Base-by-base conservation (phyloP, 2,329 filamentous ascomycete genomes). In the Talaromyces sp. region DNA sequence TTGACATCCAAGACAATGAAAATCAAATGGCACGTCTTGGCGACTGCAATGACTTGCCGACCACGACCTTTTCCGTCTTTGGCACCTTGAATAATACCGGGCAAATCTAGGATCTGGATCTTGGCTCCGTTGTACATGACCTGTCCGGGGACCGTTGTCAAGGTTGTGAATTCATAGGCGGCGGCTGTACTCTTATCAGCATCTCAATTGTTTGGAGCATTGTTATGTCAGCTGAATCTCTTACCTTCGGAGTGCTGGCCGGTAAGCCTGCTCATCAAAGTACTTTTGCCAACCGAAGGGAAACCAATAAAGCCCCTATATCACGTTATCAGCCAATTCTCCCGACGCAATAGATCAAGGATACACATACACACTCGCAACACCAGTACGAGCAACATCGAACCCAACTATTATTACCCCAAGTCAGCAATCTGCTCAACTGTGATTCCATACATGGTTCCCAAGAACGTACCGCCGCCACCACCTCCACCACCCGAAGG, bases 1-100 rank as follows among this genome's bases (percentile, higher is more conserved):
- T 98, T 98, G 74, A 99, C 95, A 75, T 99, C 95, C 63, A 99
- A 85, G 57, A 99, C 92, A 75, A 99, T 99, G 80, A 98, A 98
- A 73, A 99, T 99, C 72, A 99, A 82, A 84, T 99, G 91, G 82
- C 95, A 99, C 19, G 95, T 98, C 84, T 99, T 99, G 67, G 95
- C 94, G 58, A 99, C 95, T 9, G 95, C 95, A 82, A 99, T 99
- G 74, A 99, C 95, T 82, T 99, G 95, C 72, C 94, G 89, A 85
- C 95, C 95, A 84, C 95, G 89, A 82, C 95, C 95, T 77, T 97
- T 96, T 69, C 95, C 95, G 77, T 99, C 95, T 80, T 99, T 98
- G 72, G 95, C 95, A 75, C 95, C 95, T 79, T 98, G 92, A 71
- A 99, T 99, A 74, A 99, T 99, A 87, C 95, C 95, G 1, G 95